Evolutionary conservation across 1,284 basidiomycete genomes (phyloP), one percentile per base, ranked within the genome.

Genomic region (Ustilago cynodontis): DNA sequence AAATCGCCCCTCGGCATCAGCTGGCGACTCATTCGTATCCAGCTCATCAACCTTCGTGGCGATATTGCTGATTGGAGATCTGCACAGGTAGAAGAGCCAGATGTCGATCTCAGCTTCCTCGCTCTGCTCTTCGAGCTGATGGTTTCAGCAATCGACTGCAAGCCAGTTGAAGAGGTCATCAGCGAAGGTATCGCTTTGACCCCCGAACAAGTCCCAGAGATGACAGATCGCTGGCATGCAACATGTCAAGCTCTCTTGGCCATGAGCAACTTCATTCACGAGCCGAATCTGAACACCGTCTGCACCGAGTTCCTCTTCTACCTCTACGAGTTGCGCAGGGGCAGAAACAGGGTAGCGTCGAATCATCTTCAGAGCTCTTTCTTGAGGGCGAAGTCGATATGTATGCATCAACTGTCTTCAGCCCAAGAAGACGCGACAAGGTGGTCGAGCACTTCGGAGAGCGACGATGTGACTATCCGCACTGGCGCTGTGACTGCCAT

Each of bases 251-350:
- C 80, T 3, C 61, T 82, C 14, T 56, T 82, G 26, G 69, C 71
- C 20, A 75, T 78, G 69, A 71, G 75, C 56, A 70, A 79, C 57
- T 77, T 73, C 16, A 53, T 65, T 10, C 65, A 71, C 57, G 70
- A 80, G 53, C 79, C 80, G n/a, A 82, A 82, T 50, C 62, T 77
- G 59, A 82, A 82, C 65, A 77, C 78, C 18, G 62, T 82, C 24
- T 68, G 69, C 50, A 68, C 80, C 13, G 69, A 79, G 29, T 71
- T 77, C 7, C 56, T 80, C 4, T 77, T 74, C 26, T 68, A 73
- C 26, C 51, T 78, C 2, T 71, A 74, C 65, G 61, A 76, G 52
- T 35, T 62, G 41, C 47, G 75, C 60, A 59, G 72, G 53, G 72
- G 72, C 26, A 22, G 71, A 35, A 37, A 33, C 41, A 51, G 49